These are phyloP conservation scores for Candida bentonensis DNA, from an alignment of 805 yeast species.

Conservation along the genomic window DNA sequence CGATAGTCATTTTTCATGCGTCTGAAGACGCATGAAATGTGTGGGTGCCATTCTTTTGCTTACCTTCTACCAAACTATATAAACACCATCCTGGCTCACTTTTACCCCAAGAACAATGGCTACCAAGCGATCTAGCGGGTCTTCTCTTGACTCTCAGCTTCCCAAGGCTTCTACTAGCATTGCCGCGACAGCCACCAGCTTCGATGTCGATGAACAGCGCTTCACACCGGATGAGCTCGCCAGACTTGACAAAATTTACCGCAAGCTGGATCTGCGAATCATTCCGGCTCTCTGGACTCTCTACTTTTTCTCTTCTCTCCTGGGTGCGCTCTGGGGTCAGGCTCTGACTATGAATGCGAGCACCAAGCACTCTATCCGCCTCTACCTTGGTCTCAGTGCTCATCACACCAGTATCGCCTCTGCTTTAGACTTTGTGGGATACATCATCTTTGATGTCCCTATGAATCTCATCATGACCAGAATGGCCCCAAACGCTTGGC, in stretches of 20 bases:
- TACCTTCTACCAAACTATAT: too few species aligned
- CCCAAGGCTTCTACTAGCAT: too few species aligned
- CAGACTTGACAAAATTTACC: constrained; percentile 23
- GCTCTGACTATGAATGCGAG: constrained; percentile 65
- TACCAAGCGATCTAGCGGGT: too few species aligned
- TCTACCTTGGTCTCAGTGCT: constrained; percentile 34
- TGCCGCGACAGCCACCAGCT: background rate
- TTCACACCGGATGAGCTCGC: background rate
- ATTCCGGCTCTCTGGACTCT: constrained; percentile 74
- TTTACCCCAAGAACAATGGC: too few species aligned
- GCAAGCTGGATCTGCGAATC: constrained; percentile 53
- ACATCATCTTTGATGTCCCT: constrained; percentile 73
- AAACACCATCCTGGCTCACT: too few species aligned
- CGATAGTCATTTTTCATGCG: too few species aligned
- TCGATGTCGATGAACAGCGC: background rate
- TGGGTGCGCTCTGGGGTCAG: constrained; percentile 62
- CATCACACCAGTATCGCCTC: constrained; percentile 60
- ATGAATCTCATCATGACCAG: constrained; percentile 78
- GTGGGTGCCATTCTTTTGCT: too few species aligned
- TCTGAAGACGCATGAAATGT: too few species aligned
- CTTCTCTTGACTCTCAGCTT: too few species aligned
- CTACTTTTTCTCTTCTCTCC: constrained; percentile 68
- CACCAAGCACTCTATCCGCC: constrained; percentile 45
- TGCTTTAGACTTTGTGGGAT: constrained; percentile 73
- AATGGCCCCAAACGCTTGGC: constrained; percentile 75